Evolutionary conservation across 306 rosid species (phyloP).

Genomic region (Quercus engelmannii): DNA sequence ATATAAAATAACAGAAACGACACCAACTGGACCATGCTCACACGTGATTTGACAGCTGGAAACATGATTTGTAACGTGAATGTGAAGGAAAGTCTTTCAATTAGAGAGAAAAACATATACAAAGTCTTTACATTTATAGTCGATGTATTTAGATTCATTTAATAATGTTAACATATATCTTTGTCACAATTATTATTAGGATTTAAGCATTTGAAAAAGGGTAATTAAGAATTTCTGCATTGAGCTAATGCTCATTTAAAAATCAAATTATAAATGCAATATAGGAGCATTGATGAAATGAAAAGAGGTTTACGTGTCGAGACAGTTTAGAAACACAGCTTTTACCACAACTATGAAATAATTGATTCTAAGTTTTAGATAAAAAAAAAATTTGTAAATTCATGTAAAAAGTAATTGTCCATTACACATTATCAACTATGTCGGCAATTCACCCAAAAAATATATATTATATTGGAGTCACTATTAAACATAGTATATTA

Average conservation of each 20-base stretch:
- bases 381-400: no score
- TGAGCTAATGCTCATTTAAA: neutral
- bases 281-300: no score
- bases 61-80: neutral
- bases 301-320: no score
- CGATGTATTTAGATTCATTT: neutral
- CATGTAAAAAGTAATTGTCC: no score
- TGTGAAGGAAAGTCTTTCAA: neutral
- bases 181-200: neutral
- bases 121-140: neutral
- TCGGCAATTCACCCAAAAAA: no score
- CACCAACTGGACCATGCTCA: neutral
- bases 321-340: no score
- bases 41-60: neutral
- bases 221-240: neutral
- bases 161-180: neutral
- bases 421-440: no score
- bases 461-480: no score
- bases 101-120: neutral
- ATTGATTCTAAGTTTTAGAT: accelerated
- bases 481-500: no score
- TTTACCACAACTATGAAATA: no score
- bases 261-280: no score
- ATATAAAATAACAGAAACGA: neutral
- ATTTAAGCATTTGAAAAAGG: neutral